phyloP scores from a whole-genome alignment of 768 basidiomycete species.

The Hortiboletus campestris region DNA sequence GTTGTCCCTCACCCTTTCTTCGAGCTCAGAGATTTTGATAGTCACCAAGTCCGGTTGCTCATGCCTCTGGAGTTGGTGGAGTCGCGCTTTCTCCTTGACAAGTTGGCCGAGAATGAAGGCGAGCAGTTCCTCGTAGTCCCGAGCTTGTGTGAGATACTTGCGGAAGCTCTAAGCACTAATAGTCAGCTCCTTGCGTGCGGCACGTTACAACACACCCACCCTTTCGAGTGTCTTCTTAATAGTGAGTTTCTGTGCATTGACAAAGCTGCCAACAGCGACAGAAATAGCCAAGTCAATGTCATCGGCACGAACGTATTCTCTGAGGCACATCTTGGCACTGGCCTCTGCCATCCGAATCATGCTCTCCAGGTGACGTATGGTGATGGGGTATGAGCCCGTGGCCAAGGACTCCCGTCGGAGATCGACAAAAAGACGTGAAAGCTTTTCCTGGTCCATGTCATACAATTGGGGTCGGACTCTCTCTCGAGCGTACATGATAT shows the following conservation, averaged over 20 bases:
- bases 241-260: slow-evolving; percentile 95
- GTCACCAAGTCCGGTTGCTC: slow-evolving; percentile 76
- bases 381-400: slow-evolving; percentile 98
- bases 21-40: slow-evolving; percentile 78
- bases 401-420: slow-evolving; percentile 93
- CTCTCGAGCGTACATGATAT: slow-evolving; percentile 98
- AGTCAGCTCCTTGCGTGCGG: slow-evolving; percentile 9
- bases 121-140: slow-evolving; percentile 93
- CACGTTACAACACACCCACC: slow-evolving; percentile 39
- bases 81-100: slow-evolving; percentile 88
- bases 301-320: slow-evolving; percentile 93
- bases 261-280: slow-evolving; percentile 92
- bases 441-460: slow-evolving; percentile 94
- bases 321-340: slow-evolving; percentile 95
- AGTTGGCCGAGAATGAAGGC: slow-evolving; percentile 92
- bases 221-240: slow-evolving; percentile 98
- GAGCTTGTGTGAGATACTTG: slow-evolving; percentile 94
- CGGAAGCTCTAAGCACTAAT: slow-evolving; percentile 72
- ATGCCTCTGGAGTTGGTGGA: slow-evolving; percentile 73
- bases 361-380: slow-evolving; percentile 95
- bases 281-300: slow-evolving; percentile 98
- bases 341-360: slow-evolving; percentile 99
- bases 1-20: slow-evolving; percentile 66
- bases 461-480: slow-evolving; percentile 90
- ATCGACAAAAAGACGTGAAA: slow-evolving; percentile 91